Base-by-base conservation (phyloP, 225 moss, liverwort and hornwort genomes). In the Pseudoscleropodium purum region DNA sequence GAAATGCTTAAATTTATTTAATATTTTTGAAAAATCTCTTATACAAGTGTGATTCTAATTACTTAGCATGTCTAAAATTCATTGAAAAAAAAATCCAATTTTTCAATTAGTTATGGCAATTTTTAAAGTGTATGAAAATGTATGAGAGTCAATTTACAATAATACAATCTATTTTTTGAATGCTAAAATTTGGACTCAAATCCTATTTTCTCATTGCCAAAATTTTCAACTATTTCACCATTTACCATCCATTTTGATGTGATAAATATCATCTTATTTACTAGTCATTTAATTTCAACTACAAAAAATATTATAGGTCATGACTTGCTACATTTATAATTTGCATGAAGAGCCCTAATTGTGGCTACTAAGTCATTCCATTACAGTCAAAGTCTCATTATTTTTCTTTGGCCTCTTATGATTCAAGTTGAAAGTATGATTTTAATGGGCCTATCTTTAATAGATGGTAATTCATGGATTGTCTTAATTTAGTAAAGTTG, bases 301-400 rank as follows among this genome's bases (percentile, higher is more conserved):
- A 5, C 8, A 5, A 75, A 49, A 12, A 14, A 0, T 12, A 49
- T 33, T 33, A 19, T 7, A 33, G 6, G 20, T 7, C 2, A 13
- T 5, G 0, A 75, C 4, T 20, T 1, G 0, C 2, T 11, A 13
- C 7, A 18, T 49, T 18, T 11, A 4, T 19, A 31, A 75, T 47
- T 47, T 75, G 31, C 7, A 49, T 31, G 7, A 49, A 31, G 2
- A 47, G 4, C 18, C 4, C 4, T 30, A 17, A 10, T 49, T 75
- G 11, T 47, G 11, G 75, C 31, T 47, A 31, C 4, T 47, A 11
- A 47, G 4, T 11, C 31, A 74, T 45, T 5, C 2, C 4, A 45
- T 45, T 45, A 6, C 6, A 1, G 3, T 45, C 6, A 45, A 74
- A 16, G 6, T 30, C 6, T 75, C 30, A 45, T 45, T 43, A 52